Evolutionary conservation across 306 rosid genomes (phyloP).

Genomic region (Hippophae gyantsensis): DNA sequence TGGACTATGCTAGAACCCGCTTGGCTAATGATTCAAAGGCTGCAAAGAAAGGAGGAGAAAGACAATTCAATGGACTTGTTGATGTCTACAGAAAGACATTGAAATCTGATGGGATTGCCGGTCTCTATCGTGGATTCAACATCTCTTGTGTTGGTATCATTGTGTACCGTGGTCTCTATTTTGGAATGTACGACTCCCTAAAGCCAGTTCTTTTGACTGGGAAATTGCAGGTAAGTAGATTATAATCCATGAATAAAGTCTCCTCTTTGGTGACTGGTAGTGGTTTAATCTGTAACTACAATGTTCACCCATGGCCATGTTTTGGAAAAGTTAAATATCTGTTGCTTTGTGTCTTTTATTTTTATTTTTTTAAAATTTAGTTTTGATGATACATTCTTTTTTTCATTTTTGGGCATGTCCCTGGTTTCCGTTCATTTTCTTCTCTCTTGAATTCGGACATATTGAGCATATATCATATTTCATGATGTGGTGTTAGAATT

Average conservation of each 20-base stretch:
- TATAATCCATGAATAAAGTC: too few relatives aligned
- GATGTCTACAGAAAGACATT: constrained; percentile 85
- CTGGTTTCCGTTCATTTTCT: too few relatives aligned
- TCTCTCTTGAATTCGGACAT: too few relatives aligned
- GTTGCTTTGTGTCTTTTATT: too few relatives aligned
- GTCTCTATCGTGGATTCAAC: constrained; percentile 88
- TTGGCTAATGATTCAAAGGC: constrained; percentile 78
- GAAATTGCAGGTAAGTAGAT: constrained; percentile 38
- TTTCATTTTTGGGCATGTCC: too few relatives aligned
- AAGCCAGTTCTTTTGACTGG: constrained; percentile 76
- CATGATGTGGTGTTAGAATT: too few relatives aligned
- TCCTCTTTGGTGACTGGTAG: too few relatives aligned
- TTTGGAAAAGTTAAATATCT: not conserved
- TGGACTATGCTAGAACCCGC: constrained; percentile 87
- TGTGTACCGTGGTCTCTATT: constrained; percentile 87
- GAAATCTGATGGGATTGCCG: constrained; percentile 65
- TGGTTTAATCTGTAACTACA: too few relatives aligned
- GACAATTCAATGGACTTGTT: constrained; percentile 78
- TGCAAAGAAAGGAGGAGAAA: constrained; percentile 86
- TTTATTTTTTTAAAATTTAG: too few relatives aligned
- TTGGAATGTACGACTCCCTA: constrained; percentile 75
- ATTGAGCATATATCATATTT: too few relatives aligned
- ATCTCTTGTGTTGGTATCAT: constrained; percentile 78
- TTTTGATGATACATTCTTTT: too few relatives aligned
- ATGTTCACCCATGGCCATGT: not conserved